Conservation (phyloP, 345 rosid species). For the Gossypium ekmanianum region DNA sequence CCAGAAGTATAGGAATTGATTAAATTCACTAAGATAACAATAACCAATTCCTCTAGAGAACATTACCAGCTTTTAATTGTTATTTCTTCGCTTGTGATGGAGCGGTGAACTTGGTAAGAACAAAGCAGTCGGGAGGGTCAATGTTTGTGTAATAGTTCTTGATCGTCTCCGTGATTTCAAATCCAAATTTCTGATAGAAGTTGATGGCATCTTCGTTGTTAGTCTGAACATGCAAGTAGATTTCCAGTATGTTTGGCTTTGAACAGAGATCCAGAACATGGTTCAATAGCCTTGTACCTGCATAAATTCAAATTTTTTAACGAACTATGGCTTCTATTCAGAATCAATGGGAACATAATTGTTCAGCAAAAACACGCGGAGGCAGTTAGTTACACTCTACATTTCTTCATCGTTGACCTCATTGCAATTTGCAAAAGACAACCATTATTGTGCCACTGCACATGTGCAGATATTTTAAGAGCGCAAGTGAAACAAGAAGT, state of each 20-base stretch:
- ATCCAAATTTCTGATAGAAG: conserved; percentile 91
- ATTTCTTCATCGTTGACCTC: not conserved
- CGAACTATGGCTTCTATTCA: not conserved
- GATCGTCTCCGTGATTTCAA: conserved; percentile 80
- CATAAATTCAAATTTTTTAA: conserved; percentile 21
- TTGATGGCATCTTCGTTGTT: conserved; percentile 95
- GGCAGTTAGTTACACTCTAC: not conserved
- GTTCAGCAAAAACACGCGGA: not conserved
- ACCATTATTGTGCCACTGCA: not conserved
- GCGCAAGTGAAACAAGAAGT: not conserved
- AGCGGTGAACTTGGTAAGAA: conserved; percentile 57
- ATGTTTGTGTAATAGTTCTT: conserved; percentile 80
- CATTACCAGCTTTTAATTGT: conserved; percentile 12
- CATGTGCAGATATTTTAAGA: not conserved
- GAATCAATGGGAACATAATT: not conserved
- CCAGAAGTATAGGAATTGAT: conserved; percentile 15
- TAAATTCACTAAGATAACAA: conserved; percentile 11
- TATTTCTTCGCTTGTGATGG: conserved; percentile 54
- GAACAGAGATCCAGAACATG: conserved; percentile 77
- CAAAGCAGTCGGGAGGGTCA: conserved; percentile 81
- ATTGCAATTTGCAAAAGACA: not conserved
- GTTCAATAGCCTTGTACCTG: conserved; percentile 85
- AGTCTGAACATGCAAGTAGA: conserved; percentile 97
- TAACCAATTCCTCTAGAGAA: not conserved
- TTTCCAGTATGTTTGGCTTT: conserved; percentile 67